Evolutionary conservation across 768 basidiomycete genomes (phyloP), one percentile per base, ranked within the genome.

Genomic region (Tricholoma sp.): DNA sequence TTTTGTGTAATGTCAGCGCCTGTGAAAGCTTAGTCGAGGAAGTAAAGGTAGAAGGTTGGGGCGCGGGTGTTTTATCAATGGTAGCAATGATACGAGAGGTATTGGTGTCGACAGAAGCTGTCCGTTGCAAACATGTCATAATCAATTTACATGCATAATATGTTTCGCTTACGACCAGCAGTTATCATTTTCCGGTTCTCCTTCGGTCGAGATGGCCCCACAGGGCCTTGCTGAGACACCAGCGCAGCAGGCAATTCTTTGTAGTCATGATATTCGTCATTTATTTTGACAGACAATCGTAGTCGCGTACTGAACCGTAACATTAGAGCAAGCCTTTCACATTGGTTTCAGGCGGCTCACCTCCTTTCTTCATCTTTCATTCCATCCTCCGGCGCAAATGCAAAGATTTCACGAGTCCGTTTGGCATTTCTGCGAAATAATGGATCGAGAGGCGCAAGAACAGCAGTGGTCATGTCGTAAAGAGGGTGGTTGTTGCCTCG

Each of bases 1-100:
- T 94, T 74, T 98, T 98, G 74, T 96, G 93, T 16, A 93, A 81
- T 52, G 86, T 84, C 51, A 99, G 84, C 0, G 94, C 94, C 64
- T 93, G 86, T n/a, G 93, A 90, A 51, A 99, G 83, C 52, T 81
- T 81, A 43, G 76, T 69, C 0, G 80, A 75, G 0, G 87, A 84
- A 4, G 80, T 66, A 62, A 93, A 87, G 0, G 89, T 87, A 4
- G 91, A 91, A 0, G 83, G 83, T 60, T 83, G 79, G 12, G 82
- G 72, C 50, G 77, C 74, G 3, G 90, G 88, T 1, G 84, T 84
- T 59, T 83, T 84, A 79, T 91, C 90, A 57, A 91, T 89, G 49
- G 79, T 75, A 2, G 89, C 82, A 58, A 92, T 88, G 66, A 90
- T 83, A 27, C 76, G 79, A 2, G 86, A 79, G n/a, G 85, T 80